Percentiles rank a stretch among this genome's conserved stretches.
These are phyloP conservation scores for Globisporangium barbulae DNA, from an alignment of 352 stramenopile species.

Conservation along the genomic window DNA sequence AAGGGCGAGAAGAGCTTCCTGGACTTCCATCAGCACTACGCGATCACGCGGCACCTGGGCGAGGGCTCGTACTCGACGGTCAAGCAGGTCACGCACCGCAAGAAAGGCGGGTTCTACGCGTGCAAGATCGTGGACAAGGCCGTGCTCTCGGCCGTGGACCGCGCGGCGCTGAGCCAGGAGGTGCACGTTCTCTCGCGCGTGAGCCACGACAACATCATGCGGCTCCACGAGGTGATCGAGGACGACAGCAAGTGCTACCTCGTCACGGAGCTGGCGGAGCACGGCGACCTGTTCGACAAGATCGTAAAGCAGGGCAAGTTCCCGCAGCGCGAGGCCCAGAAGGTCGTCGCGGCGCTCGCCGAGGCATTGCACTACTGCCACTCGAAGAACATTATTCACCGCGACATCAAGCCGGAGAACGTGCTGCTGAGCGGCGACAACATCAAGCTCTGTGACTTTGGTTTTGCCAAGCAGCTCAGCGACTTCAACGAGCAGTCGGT, in stretches of 20 bases:
- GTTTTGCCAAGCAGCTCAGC: conserved; percentile 72
- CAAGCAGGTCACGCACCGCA: conserved; percentile 83
- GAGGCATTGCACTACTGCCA: conserved; percentile 93
- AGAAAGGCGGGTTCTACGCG: conserved; percentile 63
- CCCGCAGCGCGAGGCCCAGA: conserved; percentile 56
- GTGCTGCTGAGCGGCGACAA: conserved; percentile 69
- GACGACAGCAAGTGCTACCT: conserved; percentile 96
- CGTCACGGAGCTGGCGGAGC: conserved; percentile 95
- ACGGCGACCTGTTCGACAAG: conserved; percentile 86
- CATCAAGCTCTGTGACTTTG: conserved; percentile 87
- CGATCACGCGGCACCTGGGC: conserved; percentile 75
- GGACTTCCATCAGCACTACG: conserved; percentile 83
- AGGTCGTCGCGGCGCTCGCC: conserved; percentile 67
- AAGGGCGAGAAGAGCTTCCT: conserved; percentile 79
- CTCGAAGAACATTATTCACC: conserved; percentile 80
- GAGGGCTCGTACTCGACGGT: conserved; percentile 87
- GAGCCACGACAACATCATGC: conserved; percentile 88
- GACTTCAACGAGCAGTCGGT: conserved; percentile 59
- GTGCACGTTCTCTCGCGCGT: conserved; percentile 67
- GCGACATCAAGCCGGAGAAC: conserved; percentile 87
- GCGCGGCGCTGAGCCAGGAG: conserved; percentile 68
- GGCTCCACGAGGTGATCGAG: conserved; percentile 92
- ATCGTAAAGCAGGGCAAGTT: conserved; percentile 85
- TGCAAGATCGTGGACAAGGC: conserved; percentile 88
- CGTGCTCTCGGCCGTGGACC: conserved; percentile 68